Evolutionary conservation across 1,284 basidiomycete species (phyloP).

Genomic region (Ganoderma boninense): DNA sequence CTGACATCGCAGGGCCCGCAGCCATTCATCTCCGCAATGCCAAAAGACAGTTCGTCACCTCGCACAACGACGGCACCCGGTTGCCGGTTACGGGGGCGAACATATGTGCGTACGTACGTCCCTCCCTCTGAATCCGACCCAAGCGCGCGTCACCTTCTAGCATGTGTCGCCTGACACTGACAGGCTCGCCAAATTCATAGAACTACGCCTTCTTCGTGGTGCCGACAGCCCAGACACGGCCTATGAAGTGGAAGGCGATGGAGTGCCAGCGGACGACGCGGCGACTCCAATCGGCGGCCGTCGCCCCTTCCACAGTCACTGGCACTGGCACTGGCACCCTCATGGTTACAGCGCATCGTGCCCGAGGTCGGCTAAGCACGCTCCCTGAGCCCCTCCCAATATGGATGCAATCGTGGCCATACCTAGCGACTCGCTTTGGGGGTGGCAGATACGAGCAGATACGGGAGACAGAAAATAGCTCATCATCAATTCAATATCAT

Average conservation of each 20-base stretch:
- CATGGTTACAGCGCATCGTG: neutral
- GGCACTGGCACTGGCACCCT: neutral
- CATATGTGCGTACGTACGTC: neutral
- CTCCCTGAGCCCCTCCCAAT: neutral
- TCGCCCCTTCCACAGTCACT: neutral
- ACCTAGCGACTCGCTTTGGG: neutral
- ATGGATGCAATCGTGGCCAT: neutral
- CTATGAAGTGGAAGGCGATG: neutral
- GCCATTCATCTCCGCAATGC: neutral
- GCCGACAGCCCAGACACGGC: neutral
- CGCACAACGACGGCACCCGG: neutral
- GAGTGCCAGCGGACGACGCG: neutral
- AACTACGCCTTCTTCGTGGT: constrained; percentile 5
- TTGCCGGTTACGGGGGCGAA: constrained; percentile 5
- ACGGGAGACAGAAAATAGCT: neutral
- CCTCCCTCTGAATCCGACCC: neutral
- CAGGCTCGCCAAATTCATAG: constrained; percentile 12
- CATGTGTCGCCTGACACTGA: neutral
- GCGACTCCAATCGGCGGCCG: neutral
- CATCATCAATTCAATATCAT: neutral
- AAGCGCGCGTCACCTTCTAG: neutral
- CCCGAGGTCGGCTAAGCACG: neutral
- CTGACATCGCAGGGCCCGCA: neutral
- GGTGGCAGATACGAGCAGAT: constrained; percentile 4
- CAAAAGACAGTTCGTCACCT: neutral